Evolutionary conservation across 768 basidiomycete species (phyloP), one percentile per base, ranked within the genome.

Genomic region (Epithele typhae): DNA sequence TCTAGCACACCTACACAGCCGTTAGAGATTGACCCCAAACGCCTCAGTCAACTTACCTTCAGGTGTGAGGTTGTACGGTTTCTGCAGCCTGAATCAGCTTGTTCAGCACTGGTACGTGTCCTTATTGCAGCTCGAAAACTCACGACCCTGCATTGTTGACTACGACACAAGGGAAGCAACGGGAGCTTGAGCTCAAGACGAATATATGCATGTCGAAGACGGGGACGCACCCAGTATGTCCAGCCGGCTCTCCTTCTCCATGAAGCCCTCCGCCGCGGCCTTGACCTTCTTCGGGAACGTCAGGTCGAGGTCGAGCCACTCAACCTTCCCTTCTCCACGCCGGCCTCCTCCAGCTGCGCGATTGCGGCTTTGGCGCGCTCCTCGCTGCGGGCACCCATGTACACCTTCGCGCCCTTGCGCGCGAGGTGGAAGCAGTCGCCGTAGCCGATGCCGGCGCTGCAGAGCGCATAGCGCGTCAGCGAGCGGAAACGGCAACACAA

Each of bases 341-440:
- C 78, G 33, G 75, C 75, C 3, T 48, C 48, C 27, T 72, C 59
- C 33, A 84, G 61, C 24, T 64, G 58, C 21, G 63, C 65, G n/a
- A 82, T 74, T 2, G 79, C 79, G 6, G 58, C 72, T 72, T 17
- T 59, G 7, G 75, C 80, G 39, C 64, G 69, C 15, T 54, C 53
- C 51, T 75, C 73, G 50, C 67, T 71, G n/a, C 81, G 71, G 5
- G 77, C 74, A 0, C 71, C 77, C 51, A 84, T 68, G 52, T 82
- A 82, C 5, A 82, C 76, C 53, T 77, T 82, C 4, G 80, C 79
- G 15, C 81, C 79, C 7, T 64, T 67, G 6, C 68, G 66, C 0
- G 72, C 77, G n/a, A 84, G 73, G 50, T 74, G 71, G 41, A 70
- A 67, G 17, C 78, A 71, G 0, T 76, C 81, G 0, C 68, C 68